phyloP scores from a whole-genome alignment of 2,329 filamentous ascomycete species.

The Pseudocercospora eumusae region DNA sequence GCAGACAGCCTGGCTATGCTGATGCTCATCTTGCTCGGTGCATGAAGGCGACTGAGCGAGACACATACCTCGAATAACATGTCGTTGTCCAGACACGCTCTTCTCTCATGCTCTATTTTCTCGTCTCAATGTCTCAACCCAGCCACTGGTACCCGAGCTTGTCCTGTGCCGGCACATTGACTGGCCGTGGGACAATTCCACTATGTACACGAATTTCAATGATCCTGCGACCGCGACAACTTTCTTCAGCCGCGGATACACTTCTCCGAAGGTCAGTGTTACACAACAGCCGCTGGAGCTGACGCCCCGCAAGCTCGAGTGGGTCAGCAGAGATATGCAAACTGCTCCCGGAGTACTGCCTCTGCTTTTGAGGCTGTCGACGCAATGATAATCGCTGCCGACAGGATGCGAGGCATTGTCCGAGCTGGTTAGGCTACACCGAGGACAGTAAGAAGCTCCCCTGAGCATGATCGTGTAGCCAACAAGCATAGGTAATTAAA shows the following conservation, averaged over 20 bases:
- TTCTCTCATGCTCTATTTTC: not conserved
- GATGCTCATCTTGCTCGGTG: conserved; percentile 32
- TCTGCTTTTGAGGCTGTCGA: conserved; percentile 9
- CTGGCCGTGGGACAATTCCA: not conserved
- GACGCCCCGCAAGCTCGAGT: conserved; percentile 3
- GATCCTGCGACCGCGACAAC: not conserved
- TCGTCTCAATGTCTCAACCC: not conserved
- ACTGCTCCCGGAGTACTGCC: conserved; percentile 1
- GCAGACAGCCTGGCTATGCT: conserved; percentile 27
- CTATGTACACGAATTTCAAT: not conserved
- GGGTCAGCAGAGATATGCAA: conserved; percentile 3
- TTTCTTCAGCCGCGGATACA: not conserved
- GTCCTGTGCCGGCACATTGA: not conserved
- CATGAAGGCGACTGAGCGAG: conserved; percentile 31
- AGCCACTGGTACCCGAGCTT: not conserved
- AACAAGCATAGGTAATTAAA: not conserved
- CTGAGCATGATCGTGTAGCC: not conserved
- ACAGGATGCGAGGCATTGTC: not conserved
- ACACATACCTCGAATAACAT: conserved; percentile 13
- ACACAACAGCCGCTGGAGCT: not conserved
- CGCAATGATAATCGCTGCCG: conserved; percentile 13
- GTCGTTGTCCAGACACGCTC: not conserved
- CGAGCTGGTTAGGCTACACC: conserved; percentile 4
- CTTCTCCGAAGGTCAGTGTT: conserved; percentile 9
- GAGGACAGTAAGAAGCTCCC: conserved; percentile 6